A percentile compares a stretch with the other conserved stretches of the same genome.
These are phyloP conservation scores for Scleroderma bovista DNA, from an alignment of 768 basidiomycete genomes.

Conservation along the genomic window DNA sequence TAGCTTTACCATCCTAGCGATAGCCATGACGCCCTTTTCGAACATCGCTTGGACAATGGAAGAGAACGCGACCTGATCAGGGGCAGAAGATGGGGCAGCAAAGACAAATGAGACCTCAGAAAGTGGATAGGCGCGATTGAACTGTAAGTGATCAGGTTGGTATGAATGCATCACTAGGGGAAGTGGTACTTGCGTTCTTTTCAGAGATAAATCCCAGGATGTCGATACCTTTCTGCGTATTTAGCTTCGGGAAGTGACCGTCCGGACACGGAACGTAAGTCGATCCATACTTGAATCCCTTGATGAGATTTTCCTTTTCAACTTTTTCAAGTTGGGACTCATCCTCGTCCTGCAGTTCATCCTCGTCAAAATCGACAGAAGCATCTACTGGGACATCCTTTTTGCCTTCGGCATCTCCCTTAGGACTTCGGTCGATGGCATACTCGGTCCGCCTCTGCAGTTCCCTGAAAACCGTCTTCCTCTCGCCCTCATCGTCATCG, in stretches of 20 bases:
- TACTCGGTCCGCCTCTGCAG: conserved; percentile 49
- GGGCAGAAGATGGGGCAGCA: conserved; percentile 60
- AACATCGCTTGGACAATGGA: conserved; percentile 82
- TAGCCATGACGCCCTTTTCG: conserved; percentile 59
- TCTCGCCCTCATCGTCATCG: conserved; percentile 23
- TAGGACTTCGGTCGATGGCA: conserved; percentile 42
- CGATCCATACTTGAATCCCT: conserved; percentile 86
- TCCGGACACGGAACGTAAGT: conserved; percentile 85
- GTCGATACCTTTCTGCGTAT: conserved; percentile 81
- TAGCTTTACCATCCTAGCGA: conserved; percentile 75
- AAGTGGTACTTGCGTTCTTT: conserved; percentile 47
- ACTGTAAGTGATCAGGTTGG: conserved; percentile 37
- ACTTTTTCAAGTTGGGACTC: conserved; percentile 46
- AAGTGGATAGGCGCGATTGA: conserved; percentile 77
- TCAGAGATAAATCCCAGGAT: conserved; percentile 77
- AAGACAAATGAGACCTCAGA: conserved; percentile 84
- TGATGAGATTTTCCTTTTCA: conserved; percentile 73
- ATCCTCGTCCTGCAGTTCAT: conserved; percentile 29
- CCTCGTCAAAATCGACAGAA: conserved; percentile 23
- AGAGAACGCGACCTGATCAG: conserved; percentile 80
- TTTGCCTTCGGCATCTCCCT: conserved; percentile 29
- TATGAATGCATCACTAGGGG: background rate
- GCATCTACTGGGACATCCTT: conserved; percentile 11
- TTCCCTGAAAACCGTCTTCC: conserved; percentile 32
- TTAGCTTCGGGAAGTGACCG: conserved; percentile 69